Percentiles rank a stretch among this genome's conserved stretches.
phyloP scores from a whole-genome alignment of 2,329 filamentous ascomycete genomes.

The Dothiorella sarmentorum region DNA sequence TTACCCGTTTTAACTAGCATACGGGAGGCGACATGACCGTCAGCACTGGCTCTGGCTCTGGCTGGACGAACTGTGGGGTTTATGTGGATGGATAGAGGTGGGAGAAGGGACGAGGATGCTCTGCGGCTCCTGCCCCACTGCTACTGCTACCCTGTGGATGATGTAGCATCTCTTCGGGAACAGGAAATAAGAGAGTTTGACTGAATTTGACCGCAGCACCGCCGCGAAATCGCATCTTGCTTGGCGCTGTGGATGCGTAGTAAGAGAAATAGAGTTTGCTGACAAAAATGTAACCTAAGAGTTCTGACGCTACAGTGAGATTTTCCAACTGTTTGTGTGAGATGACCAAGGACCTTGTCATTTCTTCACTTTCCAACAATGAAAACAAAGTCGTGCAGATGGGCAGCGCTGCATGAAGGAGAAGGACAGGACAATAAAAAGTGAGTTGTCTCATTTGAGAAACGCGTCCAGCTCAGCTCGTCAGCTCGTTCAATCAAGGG shows the following conservation, averaged over 20 bases:
- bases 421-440: background rate
- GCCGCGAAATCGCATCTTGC: background rate
- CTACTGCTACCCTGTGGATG: slow-evolving; percentile 4
- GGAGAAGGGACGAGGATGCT: background rate
- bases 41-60: background rate
- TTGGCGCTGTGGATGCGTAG: background rate
- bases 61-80: background rate
- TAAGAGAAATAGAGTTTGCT: slow-evolving; percentile 7
- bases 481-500: background rate
- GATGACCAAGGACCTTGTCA: no score
- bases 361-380: no score
- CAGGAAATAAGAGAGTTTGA: background rate
- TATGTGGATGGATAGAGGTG: background rate
- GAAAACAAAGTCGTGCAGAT: background rate
- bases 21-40: background rate
- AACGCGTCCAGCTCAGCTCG: background rate
- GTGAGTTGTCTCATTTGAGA: background rate
- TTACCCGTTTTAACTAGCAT: background rate
- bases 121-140: background rate
- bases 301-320: background rate
- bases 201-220: no score
- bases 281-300: background rate
- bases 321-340: no score
- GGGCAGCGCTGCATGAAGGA: background rate
- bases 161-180: background rate